Conservation (phyloP, 2,329 filamentous ascomycete species). For the Sporothrix globosa region DNA sequence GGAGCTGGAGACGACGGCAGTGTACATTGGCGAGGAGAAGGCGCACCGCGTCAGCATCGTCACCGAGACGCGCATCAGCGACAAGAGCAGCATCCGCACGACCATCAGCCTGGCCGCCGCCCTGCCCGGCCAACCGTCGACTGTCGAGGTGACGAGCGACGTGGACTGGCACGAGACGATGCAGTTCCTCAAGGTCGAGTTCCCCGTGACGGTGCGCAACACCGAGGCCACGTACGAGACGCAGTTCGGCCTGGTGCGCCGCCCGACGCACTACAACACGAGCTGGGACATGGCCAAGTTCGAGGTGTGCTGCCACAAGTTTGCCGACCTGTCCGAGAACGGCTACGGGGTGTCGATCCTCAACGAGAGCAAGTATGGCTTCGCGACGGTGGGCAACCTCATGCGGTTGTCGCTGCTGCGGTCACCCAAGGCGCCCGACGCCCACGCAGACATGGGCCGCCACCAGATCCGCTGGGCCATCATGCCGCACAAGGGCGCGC, state of each 20-base stretch:
- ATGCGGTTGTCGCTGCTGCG: constrained; percentile 69
- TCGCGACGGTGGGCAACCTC: constrained; percentile 67
- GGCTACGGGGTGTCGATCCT: constrained; percentile 70
- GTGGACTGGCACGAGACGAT: constrained; percentile 98
- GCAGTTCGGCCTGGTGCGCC: constrained; percentile 83
- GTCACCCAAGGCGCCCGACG: constrained; percentile 69
- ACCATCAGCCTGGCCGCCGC: constrained; percentile 78
- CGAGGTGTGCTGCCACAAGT: constrained; percentile 76
- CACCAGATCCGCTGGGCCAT: constrained; percentile 70
- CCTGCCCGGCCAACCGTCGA: constrained; percentile 65
- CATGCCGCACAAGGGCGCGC: constrained; percentile 62
- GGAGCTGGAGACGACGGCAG: constrained; percentile 70
- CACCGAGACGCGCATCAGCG: constrained; percentile 85
- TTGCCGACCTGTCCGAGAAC: constrained; percentile 70
- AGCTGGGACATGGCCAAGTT: constrained; percentile 82
- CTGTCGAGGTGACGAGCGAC: constrained; percentile 77
- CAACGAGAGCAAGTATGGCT: constrained; percentile 72
- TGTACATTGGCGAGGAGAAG: constrained; percentile 70
- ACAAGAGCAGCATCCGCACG: constrained; percentile 82
- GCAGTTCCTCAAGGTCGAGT: constrained; percentile 98
- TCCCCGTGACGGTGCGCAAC: constrained; percentile 88
- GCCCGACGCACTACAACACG: constrained; percentile 98
- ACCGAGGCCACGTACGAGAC: constrained; percentile 95
- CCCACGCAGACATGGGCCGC: constrained; percentile 68
- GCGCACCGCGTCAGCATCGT: constrained; percentile 78